Conservation (phyloP, 2,329 filamentous ascomycete genomes). For the Aureobasidium melanogenum region DNA sequence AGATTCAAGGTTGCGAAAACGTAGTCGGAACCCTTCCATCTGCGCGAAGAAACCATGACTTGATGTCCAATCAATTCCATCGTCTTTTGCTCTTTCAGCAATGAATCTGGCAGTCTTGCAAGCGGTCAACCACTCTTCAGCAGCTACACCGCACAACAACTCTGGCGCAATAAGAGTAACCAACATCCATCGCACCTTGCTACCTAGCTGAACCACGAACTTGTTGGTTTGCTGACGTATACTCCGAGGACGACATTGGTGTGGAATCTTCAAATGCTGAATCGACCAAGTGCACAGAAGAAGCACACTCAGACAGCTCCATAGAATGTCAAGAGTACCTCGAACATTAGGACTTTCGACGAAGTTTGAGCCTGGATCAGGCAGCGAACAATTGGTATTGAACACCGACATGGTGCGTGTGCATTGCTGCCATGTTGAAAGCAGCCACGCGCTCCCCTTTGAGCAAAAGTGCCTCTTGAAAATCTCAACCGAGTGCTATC, state of each 20-base stretch:
- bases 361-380: background rate
- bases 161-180: background rate
- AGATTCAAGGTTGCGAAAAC: background rate
- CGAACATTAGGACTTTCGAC: background rate
- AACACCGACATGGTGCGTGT: background rate
- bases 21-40: background rate
- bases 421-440: background rate
- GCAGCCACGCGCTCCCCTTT: background rate
- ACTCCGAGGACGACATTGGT: background rate
- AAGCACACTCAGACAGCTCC: constrained; percentile 8
- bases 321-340: constrained; percentile 3
- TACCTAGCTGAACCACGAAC: background rate
- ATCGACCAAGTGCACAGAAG: constrained; percentile 7
- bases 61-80: background rate
- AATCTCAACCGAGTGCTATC: background rate
- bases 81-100: background rate
- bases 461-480: background rate
- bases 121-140: constrained; percentile 1
- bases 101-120: background rate
- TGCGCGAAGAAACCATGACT: constrained; percentile 2
- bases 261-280: background rate
- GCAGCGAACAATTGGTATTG: background rate
- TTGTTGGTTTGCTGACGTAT: background rate
- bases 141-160: background rate
- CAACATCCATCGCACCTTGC: background rate